Base-by-base conservation (phyloP, 441 rosid genomes). In the Gossypium schwendimanii region DNA sequence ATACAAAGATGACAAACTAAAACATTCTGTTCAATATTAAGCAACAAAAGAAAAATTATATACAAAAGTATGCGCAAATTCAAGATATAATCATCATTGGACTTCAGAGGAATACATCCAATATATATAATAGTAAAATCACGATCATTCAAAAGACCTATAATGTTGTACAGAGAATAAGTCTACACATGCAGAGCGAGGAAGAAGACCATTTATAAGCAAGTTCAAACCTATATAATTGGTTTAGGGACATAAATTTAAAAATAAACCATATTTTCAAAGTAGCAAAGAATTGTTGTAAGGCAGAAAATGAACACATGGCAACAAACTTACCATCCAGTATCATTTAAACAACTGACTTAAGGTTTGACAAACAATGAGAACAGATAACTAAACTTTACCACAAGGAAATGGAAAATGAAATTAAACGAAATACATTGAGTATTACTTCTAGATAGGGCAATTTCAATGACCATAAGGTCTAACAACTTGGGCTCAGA, bases 361-460 rank as follows among this genome's bases (percentile, higher is more conserved):
- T 21, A 14, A 71, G 53, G 24, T 7, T 59, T 71, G 28, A 15
- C 23, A 60, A 71, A 71, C 53, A 36, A 18, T 0, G 14, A 24
- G 2, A 63, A 39, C 28, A 63, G 8, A 63, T 18, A 63, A 63
- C n/a, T n/a, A n/a, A n/a, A n/a, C 23, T 63, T 36, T 36, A 39
- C 68, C 49, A 39, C 49, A 39, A 36, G 11, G 41, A 63, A 63
- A 39, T 61, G 12, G 23, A 63, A 63, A 36, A 2, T 17, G 50
- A 57, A 57, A 57, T 11, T 4, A 55, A 69, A 69, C 39, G 47
- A 63, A 17, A 63, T 17, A 39, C 21, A 18, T 18, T 10, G 41
- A 18, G 53, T 84, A 95, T 36, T 63, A 36, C 24, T 63, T 36
- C 50, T 63, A 36, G 50, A 36, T 39, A 63, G 14, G 49, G 68